Base-by-base conservation (phyloP, 1,284 basidiomycete species). In the Lignosus rhinocerotis region DNA sequence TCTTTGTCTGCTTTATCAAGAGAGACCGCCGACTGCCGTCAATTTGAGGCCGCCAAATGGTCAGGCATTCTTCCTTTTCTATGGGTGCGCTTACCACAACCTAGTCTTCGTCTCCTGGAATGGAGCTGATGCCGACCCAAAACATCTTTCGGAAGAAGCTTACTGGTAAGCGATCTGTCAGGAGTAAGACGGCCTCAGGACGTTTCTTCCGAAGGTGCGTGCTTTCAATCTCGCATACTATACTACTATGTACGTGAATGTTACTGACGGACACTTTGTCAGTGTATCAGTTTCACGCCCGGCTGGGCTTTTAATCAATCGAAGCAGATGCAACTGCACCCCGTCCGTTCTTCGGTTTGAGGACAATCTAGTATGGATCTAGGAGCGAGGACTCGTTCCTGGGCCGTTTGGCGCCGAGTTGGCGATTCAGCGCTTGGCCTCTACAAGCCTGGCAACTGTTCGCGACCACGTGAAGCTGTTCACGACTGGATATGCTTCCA, bases 311-410 rank as follows among this genome's bases (percentile, higher is more conserved):
- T 55, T 56, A 56, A 53, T 45, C 33, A 45, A 46, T 19, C 49
- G 56, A 47, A 53, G 48, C 61, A 60, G 52, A 59, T 55, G 17
- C 21, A 42, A 53, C 39, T 44, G 51, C 50, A 39, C 36, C 49
- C 55, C 45, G 7, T 30, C 36, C 38, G 14, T 41, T 25, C 54
- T 56, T 47, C 51, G 16, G 51, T 36, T 16, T 39, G 25, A 46
- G 53, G 43, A 25, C 38, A 39, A 60, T 58, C 53, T 58, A 43
- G 25, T 16, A 38, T 33, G 42, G 46, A 57, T 59, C 57, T 59
- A 42, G 59, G 54, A 31, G 44, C 31, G 30, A 41, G 30, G 17
- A 10, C 25, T 34, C 36, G 38, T 31, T 63, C 53, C 62, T 56
- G 58, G 56, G 33, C 12, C 31, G 11, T 12, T 19, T 21, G 49